phyloP scores from a whole-genome alignment of 2,329 filamentous ascomycete species.

The Herpotrichia juniperi region DNA sequence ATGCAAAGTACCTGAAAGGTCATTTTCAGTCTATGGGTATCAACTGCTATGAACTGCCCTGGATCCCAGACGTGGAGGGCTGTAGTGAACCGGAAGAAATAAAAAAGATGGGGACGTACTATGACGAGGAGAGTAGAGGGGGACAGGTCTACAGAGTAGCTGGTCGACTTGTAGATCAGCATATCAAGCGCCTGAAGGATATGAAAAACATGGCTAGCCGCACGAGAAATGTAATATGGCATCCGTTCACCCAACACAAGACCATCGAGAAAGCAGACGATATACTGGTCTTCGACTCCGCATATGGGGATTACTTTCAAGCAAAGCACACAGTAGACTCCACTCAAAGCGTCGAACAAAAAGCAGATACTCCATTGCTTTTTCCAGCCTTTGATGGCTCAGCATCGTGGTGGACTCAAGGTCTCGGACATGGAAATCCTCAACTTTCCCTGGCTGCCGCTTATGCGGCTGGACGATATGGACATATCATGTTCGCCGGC shows the following conservation, averaged over 20 bases:
- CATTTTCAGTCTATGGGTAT: slow-evolving; percentile 70
- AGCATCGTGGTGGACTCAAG: slow-evolving; percentile 92
- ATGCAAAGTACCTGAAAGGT: slow-evolving; percentile 68
- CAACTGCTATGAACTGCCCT: slow-evolving; percentile 60
- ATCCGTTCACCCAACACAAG: slow-evolving; percentile 84
- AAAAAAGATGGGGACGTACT: slow-evolving; percentile 68
- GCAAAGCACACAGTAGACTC: slow-evolving; percentile 50
- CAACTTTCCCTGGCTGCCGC: slow-evolving; percentile 75
- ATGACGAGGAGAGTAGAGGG: slow-evolving; percentile 51
- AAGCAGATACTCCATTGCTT: slow-evolving; percentile 50
- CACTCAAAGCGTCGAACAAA: slow-evolving; percentile 5
- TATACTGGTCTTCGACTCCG: slow-evolving; percentile 80
- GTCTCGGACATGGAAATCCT: slow-evolving; percentile 79
- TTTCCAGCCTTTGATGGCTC: slow-evolving; percentile 80
- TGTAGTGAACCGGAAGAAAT: slow-evolving; percentile 52
- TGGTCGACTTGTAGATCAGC: slow-evolving; percentile 58
- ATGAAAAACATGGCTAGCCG: slow-evolving; percentile 66
- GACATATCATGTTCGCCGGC: slow-evolving; percentile 86
- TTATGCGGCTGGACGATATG: slow-evolving; percentile 82
- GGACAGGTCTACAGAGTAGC: slow-evolving; percentile 55
- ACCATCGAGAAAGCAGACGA: slow-evolving; percentile 63
- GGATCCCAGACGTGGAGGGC: slow-evolving; percentile 60
- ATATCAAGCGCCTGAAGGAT: slow-evolving; percentile 61
- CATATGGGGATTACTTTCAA: slow-evolving; percentile 79
- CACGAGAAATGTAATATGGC: slow-evolving; percentile 72